Conservation (phyloP, 306 rosid species). For the Vicia sativa region DNA sequence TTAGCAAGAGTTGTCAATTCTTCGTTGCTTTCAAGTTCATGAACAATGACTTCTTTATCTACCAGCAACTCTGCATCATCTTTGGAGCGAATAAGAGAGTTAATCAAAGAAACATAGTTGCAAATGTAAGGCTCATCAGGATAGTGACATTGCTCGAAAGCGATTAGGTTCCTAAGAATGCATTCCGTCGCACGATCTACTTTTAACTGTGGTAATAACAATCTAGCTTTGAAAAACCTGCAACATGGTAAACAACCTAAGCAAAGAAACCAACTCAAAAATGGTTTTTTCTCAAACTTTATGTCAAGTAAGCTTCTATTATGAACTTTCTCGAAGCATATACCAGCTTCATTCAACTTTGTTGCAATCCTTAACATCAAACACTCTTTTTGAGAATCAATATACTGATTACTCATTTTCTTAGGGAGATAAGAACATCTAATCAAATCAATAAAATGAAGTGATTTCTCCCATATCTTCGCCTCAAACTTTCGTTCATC, state of each 20-base stretch:
- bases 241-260: conserved; percentile 32
- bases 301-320: conserved; percentile 36
- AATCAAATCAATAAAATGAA: conserved; percentile 57
- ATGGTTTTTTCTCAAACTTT: conserved; percentile 26
- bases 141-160: conserved; percentile 61
- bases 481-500: not conserved
- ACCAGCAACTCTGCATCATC: conserved; percentile 57
- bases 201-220: conserved; percentile 39
- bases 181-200: conserved; percentile 46
- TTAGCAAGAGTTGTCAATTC: conserved; percentile 49
- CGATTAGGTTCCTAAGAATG: conserved; percentile 52
- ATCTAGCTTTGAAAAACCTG: conserved; percentile 30
- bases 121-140: conserved; percentile 48
- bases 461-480: conserved; percentile 22
- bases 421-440: conserved; percentile 41
- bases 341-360: conserved; percentile 44
- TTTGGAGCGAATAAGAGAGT: conserved; percentile 49
- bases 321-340: conserved; percentile 36
- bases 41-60: conserved; percentile 42
- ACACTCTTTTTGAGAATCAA: not conserved
- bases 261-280: conserved; percentile 44
- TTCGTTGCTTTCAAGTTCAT: conserved; percentile 50
- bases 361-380: conserved; percentile 36
- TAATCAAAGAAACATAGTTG: conserved; percentile 47
- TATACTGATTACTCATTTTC: not conserved